Conservation (phyloP, 129 eudicot genomes). For the Flaveria brownii region DNA sequence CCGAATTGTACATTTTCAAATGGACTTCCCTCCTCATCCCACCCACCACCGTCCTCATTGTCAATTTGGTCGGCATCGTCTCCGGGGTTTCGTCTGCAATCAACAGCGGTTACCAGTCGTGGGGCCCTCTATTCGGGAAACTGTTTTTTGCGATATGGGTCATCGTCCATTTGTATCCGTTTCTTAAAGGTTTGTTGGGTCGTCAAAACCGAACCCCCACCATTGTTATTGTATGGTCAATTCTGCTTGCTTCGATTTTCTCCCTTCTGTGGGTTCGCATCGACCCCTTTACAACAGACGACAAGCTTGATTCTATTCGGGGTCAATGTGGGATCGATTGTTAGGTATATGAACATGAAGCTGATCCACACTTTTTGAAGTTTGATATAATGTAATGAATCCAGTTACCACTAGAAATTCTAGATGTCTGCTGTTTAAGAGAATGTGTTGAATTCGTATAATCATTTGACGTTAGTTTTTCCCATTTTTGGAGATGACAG, state of each 20-base stretch:
- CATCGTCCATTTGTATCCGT: conserved; percentile 66
- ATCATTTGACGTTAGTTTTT: conserved; percentile 49
- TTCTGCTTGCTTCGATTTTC: conserved; percentile 70
- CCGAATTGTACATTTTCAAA: conserved; percentile 69
- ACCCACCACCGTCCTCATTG: conserved; percentile 60
- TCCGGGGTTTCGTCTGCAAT: conserved; percentile 67
- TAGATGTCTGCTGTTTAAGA: no score
- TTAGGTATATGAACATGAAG: conserved; percentile 32
- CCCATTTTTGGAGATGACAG: not conserved
- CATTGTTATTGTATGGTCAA: conserved; percentile 69
- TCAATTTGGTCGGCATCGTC: conserved; percentile 62
- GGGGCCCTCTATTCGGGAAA: conserved; percentile 73
- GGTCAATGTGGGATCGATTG: conserved; percentile 63
- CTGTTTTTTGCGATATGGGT: conserved; percentile 75
- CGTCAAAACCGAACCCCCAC: conserved; percentile 60
- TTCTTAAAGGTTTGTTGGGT: conserved; percentile 65
- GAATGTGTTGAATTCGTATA: not conserved
- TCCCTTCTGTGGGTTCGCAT: conserved; percentile 65
- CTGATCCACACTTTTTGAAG: conserved; percentile 10
- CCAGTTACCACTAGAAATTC: not conserved
- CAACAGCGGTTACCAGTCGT: conserved; percentile 62
- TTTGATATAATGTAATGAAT: conserved; percentile 19
- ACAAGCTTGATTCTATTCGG: conserved; percentile 32
- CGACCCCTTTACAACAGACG: conserved; percentile 49
- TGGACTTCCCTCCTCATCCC: conserved; percentile 77